phyloP scores from a whole-genome alignment of 208 protist genomes.

The Crithidia brevicula region DNA sequence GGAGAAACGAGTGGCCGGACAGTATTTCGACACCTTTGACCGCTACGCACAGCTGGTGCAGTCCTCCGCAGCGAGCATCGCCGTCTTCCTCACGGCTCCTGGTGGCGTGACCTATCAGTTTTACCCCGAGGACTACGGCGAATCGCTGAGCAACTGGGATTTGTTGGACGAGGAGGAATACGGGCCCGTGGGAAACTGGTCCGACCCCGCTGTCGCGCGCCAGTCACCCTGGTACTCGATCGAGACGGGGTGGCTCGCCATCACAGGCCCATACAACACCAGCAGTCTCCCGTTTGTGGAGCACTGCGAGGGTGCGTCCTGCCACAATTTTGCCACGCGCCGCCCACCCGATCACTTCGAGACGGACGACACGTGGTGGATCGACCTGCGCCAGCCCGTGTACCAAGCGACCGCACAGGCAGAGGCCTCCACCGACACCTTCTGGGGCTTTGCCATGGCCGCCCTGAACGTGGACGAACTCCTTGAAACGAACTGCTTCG shows the following conservation, averaged over 20 bases:
- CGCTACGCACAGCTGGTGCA: conserved; percentile 23
- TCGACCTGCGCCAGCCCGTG: conserved; percentile 57
- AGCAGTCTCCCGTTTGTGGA: conserved; percentile 2
- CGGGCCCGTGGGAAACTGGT: neutral
- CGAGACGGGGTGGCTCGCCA: conserved; percentile 15
- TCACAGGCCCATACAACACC: conserved; percentile 41
- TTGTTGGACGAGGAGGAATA: neutral
- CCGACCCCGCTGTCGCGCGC: neutral
- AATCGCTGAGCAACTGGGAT: conserved; percentile 28
- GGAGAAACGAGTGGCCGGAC: conserved; percentile 33
- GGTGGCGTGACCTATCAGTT: conserved; percentile 59
- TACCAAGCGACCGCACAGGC: conserved; percentile 41
- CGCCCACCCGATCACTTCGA: no score
- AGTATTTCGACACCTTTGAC: conserved; percentile 21
- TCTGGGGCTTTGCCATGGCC: conserved; percentile 77
- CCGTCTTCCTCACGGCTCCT: conserved; percentile 47
- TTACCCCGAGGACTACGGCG: neutral
- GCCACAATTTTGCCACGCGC: no score
- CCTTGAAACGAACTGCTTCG: conserved; percentile 21
- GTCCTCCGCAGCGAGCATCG: conserved; percentile 20
- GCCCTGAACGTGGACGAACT: conserved; percentile 43
- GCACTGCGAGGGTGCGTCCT: no score
- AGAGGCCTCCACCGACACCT: conserved; percentile 24
- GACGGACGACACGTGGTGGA: conserved; percentile 20
- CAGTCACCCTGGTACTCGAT: conserved; percentile 24